These are phyloP conservation scores for Datisca glomerata DNA, from an alignment of 306 rosid genomes.

Conservation along the genomic window DNA sequence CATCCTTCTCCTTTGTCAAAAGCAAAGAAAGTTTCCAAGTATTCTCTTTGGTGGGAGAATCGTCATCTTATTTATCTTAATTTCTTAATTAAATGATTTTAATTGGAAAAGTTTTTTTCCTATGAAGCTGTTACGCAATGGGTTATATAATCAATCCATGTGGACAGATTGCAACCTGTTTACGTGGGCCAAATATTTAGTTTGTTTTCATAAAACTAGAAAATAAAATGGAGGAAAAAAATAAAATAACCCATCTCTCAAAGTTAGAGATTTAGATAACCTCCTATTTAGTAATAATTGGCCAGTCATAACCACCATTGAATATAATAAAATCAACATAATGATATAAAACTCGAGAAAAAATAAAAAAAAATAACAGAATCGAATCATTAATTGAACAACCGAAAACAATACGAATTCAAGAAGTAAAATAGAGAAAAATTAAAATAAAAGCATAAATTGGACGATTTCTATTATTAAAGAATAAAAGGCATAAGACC, in stretches of 20 bases:
- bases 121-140: constrained; percentile 15
- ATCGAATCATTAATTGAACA: neutral
- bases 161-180: constrained; percentile 18
- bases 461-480: neutral
- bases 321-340: too few relatives aligned
- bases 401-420: too few relatives aligned
- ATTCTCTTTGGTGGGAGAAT: constrained; percentile 35
- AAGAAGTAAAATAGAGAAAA: too few relatives aligned
- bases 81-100: too few relatives aligned
- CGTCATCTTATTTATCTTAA: constrained; percentile 25
- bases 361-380: neutral
- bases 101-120: neutral
- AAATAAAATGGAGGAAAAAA: constrained; percentile 7
- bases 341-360: too few relatives aligned
- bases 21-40: constrained; percentile 20
- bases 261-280: too few relatives aligned
- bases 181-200: too few relatives aligned
- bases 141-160: constrained; percentile 20
- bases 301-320: too few relatives aligned
- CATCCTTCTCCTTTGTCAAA: constrained; percentile 22
- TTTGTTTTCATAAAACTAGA: too few relatives aligned
- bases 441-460: too few relatives aligned
- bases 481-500: constrained; percentile 27
- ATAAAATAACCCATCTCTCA: neutral
- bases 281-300: too few relatives aligned